Percentiles rank a stretch among this genome's conserved stretches.
Evolutionary conservation across 1,139 yeast species (phyloP).

Genomic region (Candida glucosophila): DNA sequence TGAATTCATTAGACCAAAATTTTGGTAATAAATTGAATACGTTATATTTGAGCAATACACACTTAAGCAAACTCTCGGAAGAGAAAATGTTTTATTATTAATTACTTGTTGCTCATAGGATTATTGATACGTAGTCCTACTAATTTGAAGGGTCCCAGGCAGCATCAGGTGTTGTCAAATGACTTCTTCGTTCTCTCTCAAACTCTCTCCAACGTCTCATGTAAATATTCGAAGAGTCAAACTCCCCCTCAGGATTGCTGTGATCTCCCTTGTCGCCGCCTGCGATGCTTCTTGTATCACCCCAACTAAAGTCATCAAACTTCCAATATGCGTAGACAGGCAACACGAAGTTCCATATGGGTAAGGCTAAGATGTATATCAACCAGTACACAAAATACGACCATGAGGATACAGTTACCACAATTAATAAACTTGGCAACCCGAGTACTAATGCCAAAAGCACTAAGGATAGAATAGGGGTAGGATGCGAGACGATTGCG

Average conservation of each 20-base stretch:
- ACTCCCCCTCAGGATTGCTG: slow-evolving; percentile 66
- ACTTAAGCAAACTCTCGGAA: too few relatives aligned
- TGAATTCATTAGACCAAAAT: too few relatives aligned
- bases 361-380: slow-evolving; percentile 73
- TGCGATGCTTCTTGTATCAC: slow-evolving; percentile 83
- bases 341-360: slow-evolving; percentile 89
- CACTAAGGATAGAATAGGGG: slow-evolving; percentile 73
- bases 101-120: too few relatives aligned
- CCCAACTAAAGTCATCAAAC: slow-evolving; percentile 98
- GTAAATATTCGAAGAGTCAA: slow-evolving; percentile 77
- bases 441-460: slow-evolving; percentile 81
- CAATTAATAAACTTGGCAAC: slow-evolving; percentile 78
- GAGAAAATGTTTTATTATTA: too few relatives aligned
- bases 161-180: slow-evolving; percentile 33
- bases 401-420: slow-evolving; percentile 77
- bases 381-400: slow-evolving; percentile 77
- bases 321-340: slow-evolving; percentile 93
- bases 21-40: too few relatives aligned
- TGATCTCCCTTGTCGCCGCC: slow-evolving; percentile 66
- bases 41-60: too few relatives aligned
- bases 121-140: too few relatives aligned
- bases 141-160: slow-evolving; percentile 47
- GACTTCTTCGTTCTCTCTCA: slow-evolving; percentile 55
- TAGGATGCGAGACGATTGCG: slow-evolving; percentile 73
- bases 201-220: slow-evolving; percentile 95